Evolutionary conservation across 352 stramenopile genomes (phyloP), one percentile per base, ranked within the genome.

Genomic region (Phytophthora pseudosyringae): DNA sequence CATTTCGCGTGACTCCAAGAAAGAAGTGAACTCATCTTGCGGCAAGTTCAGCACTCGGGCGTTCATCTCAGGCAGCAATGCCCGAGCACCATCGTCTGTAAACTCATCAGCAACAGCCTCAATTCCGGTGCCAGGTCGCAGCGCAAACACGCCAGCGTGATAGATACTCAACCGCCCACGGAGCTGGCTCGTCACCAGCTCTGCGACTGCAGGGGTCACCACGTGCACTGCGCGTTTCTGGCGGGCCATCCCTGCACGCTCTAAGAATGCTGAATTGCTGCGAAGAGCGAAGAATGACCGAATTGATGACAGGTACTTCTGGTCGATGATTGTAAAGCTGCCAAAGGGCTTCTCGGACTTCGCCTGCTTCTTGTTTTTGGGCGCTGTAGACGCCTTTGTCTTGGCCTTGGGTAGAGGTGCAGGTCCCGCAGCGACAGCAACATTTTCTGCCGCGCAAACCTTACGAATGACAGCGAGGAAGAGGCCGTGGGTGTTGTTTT

Each of bases 401-500:
- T 78, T 70, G 25, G 69, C 60, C 9, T 60, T 59, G 33, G 65
- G 25, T 29, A 58, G 32, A 4, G 65, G 69, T 4, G 64, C 52
- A 38, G 81, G 73, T 36, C 83, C 81, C 4, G 73, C 78, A 41
- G 67, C 67, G 21, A 81, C 68, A 21, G 35, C 43, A 44, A 41
- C 38, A 43, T 54, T 47, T 12, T 67, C 45, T 4, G 53, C 10
- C 16, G 72, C 73, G 53, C 68, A 64, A 49, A 76, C 47, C 56
- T 91, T 93, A 59, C 97, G 97, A 28, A 99, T 86, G 11, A 99
- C 80, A 13, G 92, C 93, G n/a, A 99, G 63, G 71, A 99, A 99
- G 59, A 99, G 98, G 0, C 97, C 98, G 49, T 98, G 97, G 0
- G 97, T 99, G 71, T 99, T 91, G 56, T 99, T 96, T 59, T 99